A percentile compares a stretch with the other conserved stretches of the same genome.
phyloP scores from a whole-genome alignment of 2,329 filamentous ascomycete species.

The Curvularia sp. region DNA sequence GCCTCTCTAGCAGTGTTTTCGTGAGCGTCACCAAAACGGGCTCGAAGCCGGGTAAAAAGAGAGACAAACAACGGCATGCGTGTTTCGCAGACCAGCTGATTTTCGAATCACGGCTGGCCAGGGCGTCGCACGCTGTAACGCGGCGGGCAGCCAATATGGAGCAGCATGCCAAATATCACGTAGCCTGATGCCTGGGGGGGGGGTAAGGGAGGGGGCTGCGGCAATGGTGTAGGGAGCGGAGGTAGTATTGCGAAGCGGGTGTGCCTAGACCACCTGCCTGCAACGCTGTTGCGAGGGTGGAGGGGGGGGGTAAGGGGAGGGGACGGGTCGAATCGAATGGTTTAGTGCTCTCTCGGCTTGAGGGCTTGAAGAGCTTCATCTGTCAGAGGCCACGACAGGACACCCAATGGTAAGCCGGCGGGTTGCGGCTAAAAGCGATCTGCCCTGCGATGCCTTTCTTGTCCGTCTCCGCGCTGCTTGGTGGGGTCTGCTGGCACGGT shows the following conservation, averaged over 20 bases:
- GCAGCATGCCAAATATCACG: slow-evolving; percentile 46
- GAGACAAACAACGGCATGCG: slow-evolving; percentile 42
- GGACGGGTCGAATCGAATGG: slow-evolving; percentile 21
- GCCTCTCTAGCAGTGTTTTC: slow-evolving; percentile 33
- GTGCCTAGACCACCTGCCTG: slow-evolving; percentile 6
- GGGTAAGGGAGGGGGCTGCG: slow-evolving; percentile 15
- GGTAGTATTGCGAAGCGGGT: slow-evolving; percentile 2
- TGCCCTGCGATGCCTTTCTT: slow-evolving; percentile 25
- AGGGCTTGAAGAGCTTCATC: slow-evolving; percentile 13
- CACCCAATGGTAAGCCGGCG: slow-evolving; percentile 21
- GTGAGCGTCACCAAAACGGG: slow-evolving; percentile 42
- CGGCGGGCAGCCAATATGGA: slow-evolving; percentile 41
- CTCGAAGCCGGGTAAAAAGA: slow-evolving; percentile 45
- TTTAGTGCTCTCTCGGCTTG: slow-evolving; percentile 6
- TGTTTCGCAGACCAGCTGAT: slow-evolving; percentile 42
- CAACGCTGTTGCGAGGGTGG: slow-evolving; percentile 14
- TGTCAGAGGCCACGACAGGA: slow-evolving; percentile 12
- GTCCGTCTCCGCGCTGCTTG: slow-evolving; percentile 23
- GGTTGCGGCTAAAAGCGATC: slow-evolving; percentile 26
- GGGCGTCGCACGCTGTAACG: slow-evolving; percentile 45
- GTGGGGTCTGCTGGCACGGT: slow-evolving; percentile 12
- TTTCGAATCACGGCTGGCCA: slow-evolving; percentile 40
- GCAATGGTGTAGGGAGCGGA: slow-evolving; percentile 4
- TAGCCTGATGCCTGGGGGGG: slow-evolving; percentile 35
- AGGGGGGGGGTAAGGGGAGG: slow-evolving; percentile 15